Conservation (phyloP, 768 basidiomycete species). For the Tubosaeta sp. region DNA sequence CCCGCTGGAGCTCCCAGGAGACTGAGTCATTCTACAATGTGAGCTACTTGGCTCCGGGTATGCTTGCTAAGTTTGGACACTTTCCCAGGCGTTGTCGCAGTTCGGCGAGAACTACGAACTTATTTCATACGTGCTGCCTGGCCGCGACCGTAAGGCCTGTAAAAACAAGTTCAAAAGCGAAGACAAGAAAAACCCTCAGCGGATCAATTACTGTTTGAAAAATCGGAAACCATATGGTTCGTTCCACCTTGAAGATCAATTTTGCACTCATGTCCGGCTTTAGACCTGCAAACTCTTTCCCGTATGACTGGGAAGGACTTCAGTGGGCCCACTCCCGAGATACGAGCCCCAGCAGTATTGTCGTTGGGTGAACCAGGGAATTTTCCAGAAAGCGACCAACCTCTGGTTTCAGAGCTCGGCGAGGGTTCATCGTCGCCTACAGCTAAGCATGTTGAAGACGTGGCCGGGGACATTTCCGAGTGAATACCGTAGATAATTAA, state of each 20-base stretch:
- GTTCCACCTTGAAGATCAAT: constrained; percentile 18
- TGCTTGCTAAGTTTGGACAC: constrained; percentile 4
- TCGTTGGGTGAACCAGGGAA: constrained; percentile 29
- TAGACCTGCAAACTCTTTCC: constrained; percentile 70
- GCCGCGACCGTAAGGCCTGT: constrained; percentile 83
- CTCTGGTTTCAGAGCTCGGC: constrained; percentile 7
- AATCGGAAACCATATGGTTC: constrained; percentile 73
- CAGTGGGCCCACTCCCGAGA: constrained; percentile 74
- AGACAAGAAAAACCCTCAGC: constrained; percentile 73
- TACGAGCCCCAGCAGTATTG: constrained; percentile 39
- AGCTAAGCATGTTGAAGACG: constrained; percentile 26
- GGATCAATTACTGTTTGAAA: constrained; percentile 72
- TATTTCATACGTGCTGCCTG: constrained; percentile 80
- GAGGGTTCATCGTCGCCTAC: constrained; percentile 34
- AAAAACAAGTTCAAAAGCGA: constrained; percentile 93
- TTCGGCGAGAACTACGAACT: constrained; percentile 93
- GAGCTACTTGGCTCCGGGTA: constrained; percentile 22
- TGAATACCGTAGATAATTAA: constrained; percentile 8
- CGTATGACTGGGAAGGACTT: constrained; percentile 86
- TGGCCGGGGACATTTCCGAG: constrained; percentile 29
- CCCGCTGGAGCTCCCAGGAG: constrained; percentile 86
- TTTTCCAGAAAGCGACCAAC: background rate
- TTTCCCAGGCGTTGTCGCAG: constrained; percentile 73
- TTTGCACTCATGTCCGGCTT: background rate
- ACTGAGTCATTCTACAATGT: constrained; percentile 87